phyloP scores from a whole-genome alignment of 2,329 filamentous ascomycete species.

The Nothophoma quercina region DNA sequence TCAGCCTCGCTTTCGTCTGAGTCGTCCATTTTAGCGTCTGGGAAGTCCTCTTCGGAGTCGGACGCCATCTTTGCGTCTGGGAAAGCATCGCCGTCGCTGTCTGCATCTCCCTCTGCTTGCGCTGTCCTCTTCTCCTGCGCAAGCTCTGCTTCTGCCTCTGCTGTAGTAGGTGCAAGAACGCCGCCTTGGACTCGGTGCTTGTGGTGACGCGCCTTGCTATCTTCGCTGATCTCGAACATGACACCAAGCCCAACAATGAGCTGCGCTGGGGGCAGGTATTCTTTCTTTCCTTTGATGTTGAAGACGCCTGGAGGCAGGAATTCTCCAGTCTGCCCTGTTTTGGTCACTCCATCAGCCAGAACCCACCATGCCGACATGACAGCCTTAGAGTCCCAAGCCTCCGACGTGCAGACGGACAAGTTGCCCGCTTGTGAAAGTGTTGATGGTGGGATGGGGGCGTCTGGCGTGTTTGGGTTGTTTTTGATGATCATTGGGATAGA shows the following conservation, averaged over 20 bases:
- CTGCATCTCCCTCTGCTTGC: conserved; percentile 33
- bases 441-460: conserved; percentile 88
- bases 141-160: conserved; percentile 29
- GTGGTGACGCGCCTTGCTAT: conserved; percentile 80
- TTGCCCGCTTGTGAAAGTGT: conserved; percentile 91
- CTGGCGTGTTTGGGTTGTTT: conserved; percentile 78
- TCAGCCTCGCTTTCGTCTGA: conserved; percentile 50
- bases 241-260: conserved; percentile 87
- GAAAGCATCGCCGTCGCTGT: conserved; percentile 54
- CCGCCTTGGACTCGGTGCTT: conserved; percentile 71
- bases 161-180: conserved; percentile 26
- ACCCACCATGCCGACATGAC: conserved; percentile 98
- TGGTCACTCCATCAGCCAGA: conserved; percentile 86
- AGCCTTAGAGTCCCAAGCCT: conserved; percentile 95
- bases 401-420: conserved; percentile 82
- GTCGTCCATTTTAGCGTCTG: conserved; percentile 50
- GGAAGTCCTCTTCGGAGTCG: conserved; percentile 55
- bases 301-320: conserved; percentile 82
- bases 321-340: conserved; percentile 80
- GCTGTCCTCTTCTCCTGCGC: conserved; percentile 22
- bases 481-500: conserved; percentile 89
- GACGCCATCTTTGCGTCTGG: conserved; percentile 52
- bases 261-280: conserved; percentile 86
- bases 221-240: conserved; percentile 87
- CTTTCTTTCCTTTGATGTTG: conserved; percentile 84